These are phyloP conservation scores for Penicillium malachiteum DNA, from an alignment of 495 filamentous ascomycete species.

Conservation along the genomic window DNA sequence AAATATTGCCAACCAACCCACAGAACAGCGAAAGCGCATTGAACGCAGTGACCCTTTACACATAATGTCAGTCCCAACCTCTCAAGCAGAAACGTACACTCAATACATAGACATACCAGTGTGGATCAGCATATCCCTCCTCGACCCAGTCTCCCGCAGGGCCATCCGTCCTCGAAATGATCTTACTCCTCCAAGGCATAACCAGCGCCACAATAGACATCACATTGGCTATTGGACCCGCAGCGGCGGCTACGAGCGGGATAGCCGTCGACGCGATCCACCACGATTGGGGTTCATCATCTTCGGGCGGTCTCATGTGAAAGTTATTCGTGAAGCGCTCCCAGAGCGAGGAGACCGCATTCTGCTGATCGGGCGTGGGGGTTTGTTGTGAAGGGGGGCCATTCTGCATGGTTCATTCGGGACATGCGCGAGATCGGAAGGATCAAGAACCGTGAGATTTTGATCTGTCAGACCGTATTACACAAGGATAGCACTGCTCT, in stretches of 20 bases:
- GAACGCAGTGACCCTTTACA: slow-evolving; percentile 45
- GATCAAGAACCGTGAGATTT: neutral
- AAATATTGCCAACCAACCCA: slow-evolving; percentile 68
- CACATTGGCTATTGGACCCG: slow-evolving; percentile 72
- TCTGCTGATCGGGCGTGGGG: slow-evolving; percentile 1
- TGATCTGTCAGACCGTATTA: neutral
- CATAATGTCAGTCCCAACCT: too few relatives aligned
- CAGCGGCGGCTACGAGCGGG: slow-evolving; percentile 68
- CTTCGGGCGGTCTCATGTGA: slow-evolving; percentile 45
- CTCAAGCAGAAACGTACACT: too few relatives aligned
- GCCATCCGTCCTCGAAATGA: slow-evolving; percentile 27
- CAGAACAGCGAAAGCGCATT: slow-evolving; percentile 66
- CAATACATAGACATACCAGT: slow-evolving; percentile 44
- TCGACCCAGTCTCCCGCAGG: slow-evolving; percentile 41
- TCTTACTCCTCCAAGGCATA: slow-evolving; percentile 58
- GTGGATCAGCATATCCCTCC: slow-evolving; percentile 47
- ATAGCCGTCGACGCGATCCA: slow-evolving; percentile 80
- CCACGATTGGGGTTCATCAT: slow-evolving; percentile 59
- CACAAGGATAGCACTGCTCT: neutral
- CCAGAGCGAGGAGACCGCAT: slow-evolving; percentile 14
- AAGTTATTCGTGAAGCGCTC: slow-evolving; percentile 23
- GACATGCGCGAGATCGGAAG: neutral
- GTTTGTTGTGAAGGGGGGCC: slow-evolving; percentile 10
- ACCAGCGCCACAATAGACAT: slow-evolving; percentile 74
- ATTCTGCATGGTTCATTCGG: slow-evolving; percentile 21